Evolutionary conservation across 2,329 filamentous ascomycete species (phyloP).

Genomic region (Pezizomycotina sp.): DNA sequence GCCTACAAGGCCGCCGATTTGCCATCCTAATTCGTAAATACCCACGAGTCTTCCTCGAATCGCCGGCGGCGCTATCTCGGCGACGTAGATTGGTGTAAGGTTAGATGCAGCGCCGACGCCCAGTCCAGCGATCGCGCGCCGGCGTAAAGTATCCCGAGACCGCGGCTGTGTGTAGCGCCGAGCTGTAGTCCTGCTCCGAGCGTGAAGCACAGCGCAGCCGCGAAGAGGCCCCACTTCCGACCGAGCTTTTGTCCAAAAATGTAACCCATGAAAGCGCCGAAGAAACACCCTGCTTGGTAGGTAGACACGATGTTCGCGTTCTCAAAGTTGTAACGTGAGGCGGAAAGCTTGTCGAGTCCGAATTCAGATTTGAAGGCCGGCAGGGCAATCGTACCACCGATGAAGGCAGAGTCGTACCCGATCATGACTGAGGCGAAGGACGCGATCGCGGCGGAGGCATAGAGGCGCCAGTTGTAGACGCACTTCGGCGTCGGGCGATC

Average conservation of each 20-base stretch:
- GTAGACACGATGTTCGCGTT: conserved; percentile 30
- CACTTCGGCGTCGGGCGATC: too few relatives aligned
- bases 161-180: conserved; percentile 20
- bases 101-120: conserved; percentile 48
- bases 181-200: conserved; percentile 28
- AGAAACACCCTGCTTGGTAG: conserved; percentile 32
- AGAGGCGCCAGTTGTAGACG: too few relatives aligned
- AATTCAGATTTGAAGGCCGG: conserved; percentile 56
- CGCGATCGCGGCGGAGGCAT: too few relatives aligned
- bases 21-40: conserved; percentile 50
- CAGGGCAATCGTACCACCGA: conserved; percentile 57
- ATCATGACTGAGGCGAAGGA: conserved; percentile 31
- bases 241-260: conserved; percentile 36
- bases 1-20: conserved; percentile 46
- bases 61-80: conserved; percentile 44
- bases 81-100: conserved; percentile 47
- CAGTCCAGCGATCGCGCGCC: conserved; percentile 47
- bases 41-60: conserved; percentile 49
- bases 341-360: conserved; percentile 38
- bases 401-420: conserved; percentile 51
- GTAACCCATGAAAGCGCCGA: conserved; percentile 31
- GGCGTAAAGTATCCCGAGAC: conserved; percentile 37
- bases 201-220: conserved; percentile 33
- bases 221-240: conserved; percentile 35
- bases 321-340: conserved; percentile 26